Evolutionary conservation across 768 basidiomycete genomes (phyloP).

Genomic region (Lepiota venenata): DNA sequence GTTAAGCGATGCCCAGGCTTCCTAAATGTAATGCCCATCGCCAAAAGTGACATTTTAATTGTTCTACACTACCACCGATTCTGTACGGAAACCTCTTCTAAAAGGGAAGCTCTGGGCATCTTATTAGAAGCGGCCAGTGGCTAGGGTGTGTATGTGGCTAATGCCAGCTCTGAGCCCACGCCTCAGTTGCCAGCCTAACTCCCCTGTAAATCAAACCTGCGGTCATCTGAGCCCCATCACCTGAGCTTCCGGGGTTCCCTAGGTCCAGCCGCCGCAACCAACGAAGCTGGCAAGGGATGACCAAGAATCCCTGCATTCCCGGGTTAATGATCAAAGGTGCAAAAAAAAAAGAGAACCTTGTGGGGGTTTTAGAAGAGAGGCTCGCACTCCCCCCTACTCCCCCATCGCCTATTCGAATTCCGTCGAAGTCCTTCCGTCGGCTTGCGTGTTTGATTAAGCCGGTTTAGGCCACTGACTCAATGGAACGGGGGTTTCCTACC

Average conservation of each 20-base stretch:
- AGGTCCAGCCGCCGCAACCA: neutral
- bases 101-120: neutral
- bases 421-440: too few species aligned
- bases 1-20: neutral
- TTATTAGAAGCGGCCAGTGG: neutral
- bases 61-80: too few species aligned
- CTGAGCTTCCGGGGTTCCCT: neutral
- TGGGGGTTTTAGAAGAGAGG: neutral
- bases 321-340: neutral
- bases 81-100: neutral
- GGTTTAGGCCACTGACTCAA: too few species aligned
- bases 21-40: neutral
- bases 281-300: neutral
- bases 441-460: too few species aligned
- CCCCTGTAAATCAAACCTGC: neutral
- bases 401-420: too few species aligned
- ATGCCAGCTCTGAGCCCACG: neutral
- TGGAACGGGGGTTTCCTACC: too few species aligned
- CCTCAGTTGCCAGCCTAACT: constrained; percentile 2
- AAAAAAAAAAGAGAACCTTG: too few species aligned
- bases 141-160: neutral
- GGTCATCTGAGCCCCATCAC: constrained; percentile 5
- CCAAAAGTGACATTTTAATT: neutral
- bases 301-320: neutral
- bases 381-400: too few species aligned